Evolutionary conservation across 192 early-diverging fungal genomes (phyloP).

Genomic region (Dissophora globulifera): DNA sequence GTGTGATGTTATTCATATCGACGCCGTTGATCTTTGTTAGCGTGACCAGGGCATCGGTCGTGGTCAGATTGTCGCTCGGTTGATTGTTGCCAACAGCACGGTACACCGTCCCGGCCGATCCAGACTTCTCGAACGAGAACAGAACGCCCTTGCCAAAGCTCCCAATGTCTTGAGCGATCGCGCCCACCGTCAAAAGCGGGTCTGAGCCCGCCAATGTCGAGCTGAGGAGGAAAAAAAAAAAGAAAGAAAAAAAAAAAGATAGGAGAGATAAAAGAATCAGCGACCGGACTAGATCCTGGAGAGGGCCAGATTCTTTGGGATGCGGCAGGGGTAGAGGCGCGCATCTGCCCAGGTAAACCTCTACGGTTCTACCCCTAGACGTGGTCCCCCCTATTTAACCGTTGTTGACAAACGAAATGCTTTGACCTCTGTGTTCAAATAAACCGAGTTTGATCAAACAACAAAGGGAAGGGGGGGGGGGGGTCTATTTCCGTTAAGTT

Average conservation of each 20-base stretch:
- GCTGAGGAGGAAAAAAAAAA: background rate
- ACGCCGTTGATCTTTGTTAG: constrained; percentile 5
- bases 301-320: too few relatives aligned
- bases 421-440: too few relatives aligned
- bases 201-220: constrained; percentile 38
- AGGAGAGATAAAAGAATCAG: too few relatives aligned
- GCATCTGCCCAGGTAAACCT: too few relatives aligned
- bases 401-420: too few relatives aligned
- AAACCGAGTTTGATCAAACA: too few relatives aligned
- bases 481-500: too few relatives aligned
- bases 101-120: constrained; percentile 20
- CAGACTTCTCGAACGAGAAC: constrained; percentile 32
- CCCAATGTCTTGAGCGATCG: constrained; percentile 25
- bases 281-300: too few relatives aligned
- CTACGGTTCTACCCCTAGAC: too few relatives aligned
- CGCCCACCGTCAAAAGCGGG: constrained; percentile 38
- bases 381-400: too few relatives aligned
- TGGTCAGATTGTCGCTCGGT: constrained; percentile 19
- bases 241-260: background rate
- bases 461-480: too few relatives aligned
- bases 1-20: constrained; percentile 16
- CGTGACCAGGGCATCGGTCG: constrained; percentile 21
- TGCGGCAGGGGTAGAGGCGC: too few relatives aligned
- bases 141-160: constrained; percentile 33
- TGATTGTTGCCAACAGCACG: constrained; percentile 18